phyloP scores from a whole-genome alignment of 352 stramenopile species.

The Saprolegnia parasitica region DNA sequence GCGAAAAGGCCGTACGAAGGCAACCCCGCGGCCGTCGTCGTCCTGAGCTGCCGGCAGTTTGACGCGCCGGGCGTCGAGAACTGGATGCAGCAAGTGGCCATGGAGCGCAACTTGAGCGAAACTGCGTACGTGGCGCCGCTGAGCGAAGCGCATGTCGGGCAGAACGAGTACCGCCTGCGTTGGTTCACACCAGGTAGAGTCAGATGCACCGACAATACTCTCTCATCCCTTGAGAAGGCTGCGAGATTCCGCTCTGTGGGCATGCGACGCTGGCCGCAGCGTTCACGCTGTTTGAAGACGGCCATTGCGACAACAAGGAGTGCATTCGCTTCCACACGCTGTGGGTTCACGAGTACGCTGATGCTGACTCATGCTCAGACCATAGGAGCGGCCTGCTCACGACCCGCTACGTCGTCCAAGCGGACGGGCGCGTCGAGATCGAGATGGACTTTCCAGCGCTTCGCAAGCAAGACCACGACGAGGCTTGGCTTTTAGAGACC shows the following conservation, averaged over 20 bases:
- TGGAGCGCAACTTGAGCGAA: constrained; percentile 91
- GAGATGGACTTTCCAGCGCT: constrained; percentile 57
- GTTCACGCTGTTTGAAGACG: constrained; percentile 67
- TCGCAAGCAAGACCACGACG: constrained; percentile 25
- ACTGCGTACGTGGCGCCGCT: constrained; percentile 79
- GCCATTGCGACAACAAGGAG: constrained; percentile 34
- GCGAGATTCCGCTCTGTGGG: constrained; percentile 86
- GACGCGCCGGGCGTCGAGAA: constrained; percentile 31
- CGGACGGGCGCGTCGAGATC: constrained; percentile 37
- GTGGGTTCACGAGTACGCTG: no score
- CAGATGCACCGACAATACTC: background rate
- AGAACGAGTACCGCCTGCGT: constrained; percentile 41
- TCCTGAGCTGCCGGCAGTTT: constrained; percentile 42
- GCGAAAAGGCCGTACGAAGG: constrained; percentile 60
- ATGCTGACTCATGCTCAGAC: background rate
- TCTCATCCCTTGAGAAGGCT: background rate
- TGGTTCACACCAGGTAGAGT: constrained; percentile 58
- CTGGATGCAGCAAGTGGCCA: constrained; percentile 77
- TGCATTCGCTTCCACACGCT: constrained; percentile 68
- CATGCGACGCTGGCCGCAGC: constrained; percentile 89
- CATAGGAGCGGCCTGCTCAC: constrained; percentile 44
- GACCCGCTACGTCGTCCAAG: constrained; percentile 32
- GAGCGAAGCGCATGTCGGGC: constrained; percentile 18
- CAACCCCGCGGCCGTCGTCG: constrained; percentile 88
- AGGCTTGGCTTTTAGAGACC: background rate